Evolutionary conservation across 1,284 basidiomycete species (phyloP).

Genomic region (Apiotrichum sp.): DNA sequence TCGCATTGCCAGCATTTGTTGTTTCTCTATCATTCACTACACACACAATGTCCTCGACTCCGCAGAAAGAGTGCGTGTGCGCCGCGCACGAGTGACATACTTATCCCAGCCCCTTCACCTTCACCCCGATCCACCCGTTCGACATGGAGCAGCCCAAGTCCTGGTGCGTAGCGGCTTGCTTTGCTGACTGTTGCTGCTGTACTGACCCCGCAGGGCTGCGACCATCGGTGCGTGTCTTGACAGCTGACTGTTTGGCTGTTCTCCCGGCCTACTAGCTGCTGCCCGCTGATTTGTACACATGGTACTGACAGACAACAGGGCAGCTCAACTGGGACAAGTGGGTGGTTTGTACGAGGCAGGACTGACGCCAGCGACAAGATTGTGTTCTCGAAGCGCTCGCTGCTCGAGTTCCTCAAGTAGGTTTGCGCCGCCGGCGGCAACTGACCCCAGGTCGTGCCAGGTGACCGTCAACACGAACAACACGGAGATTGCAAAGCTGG

Average conservation of each 20-base stretch:
- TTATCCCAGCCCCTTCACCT: no score
- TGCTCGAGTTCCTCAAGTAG: slow-evolving; percentile 47
- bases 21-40: background rate
- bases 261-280: no score
- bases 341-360: slow-evolving; percentile 2
- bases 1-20: background rate
- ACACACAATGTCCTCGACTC: slow-evolving; percentile 7
- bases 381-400: slow-evolving; percentile 46
- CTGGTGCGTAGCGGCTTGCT: slow-evolving; percentile 29
- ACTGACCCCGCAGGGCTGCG: slow-evolving; percentile 15
- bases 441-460: slow-evolving; percentile 32
- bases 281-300: background rate
- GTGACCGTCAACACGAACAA: slow-evolving; percentile 46
- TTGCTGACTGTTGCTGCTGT: background rate
- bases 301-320: slow-evolving; percentile 21
- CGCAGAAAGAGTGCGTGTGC: slow-evolving; percentile 5
- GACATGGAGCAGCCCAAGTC: slow-evolving; percentile 44
- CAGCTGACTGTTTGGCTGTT: no score
- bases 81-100: background rate
- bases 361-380: slow-evolving; percentile 39
- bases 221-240: slow-evolving; percentile 20
- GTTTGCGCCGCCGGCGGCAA: background rate
- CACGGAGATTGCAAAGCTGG: slow-evolving; percentile 43
- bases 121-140: slow-evolving; percentile 47
- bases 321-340: slow-evolving; percentile 47